Evolutionary conservation across 495 filamentous ascomycete genomes (phyloP), one percentile per base, ranked within the genome.

Genomic region (Xylaria sp.): DNA sequence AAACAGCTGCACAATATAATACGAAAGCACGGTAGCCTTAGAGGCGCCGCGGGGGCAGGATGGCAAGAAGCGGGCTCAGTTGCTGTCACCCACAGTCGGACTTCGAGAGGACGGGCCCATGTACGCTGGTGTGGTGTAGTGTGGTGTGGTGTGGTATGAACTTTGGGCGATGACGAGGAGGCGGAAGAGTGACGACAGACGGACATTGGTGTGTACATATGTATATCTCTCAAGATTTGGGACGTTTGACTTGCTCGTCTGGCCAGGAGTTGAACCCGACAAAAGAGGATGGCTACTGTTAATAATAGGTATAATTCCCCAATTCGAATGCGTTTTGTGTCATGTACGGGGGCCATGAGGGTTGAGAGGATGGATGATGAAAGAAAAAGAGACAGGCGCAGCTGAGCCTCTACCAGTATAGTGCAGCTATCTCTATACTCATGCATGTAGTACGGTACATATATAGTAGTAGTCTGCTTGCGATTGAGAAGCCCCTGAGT

Each of bases 161-260:
- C 17, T 63, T 70, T 6, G 24, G 19, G 59, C 37, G 24, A 31
- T 5, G 68, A 63, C 12, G 37, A 35, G 46, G 68, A 53, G 46
- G 41, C 14, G n/a, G 48, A 44, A 48, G 55, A 70, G 31, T 15
- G 67, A 61, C 37, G 68, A 69, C 61, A 65, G 67, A 68, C 65
- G 63, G 33, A 70, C 61, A 62, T 70, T 68, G 65, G 67, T 61
- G 62, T 78, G 76, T 78, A 78, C 71, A 78, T 78, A 78, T 77
- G 73, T 77, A 73, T 78, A 77, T 72, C 76, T 66, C 62, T 61
- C 66, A 75, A 68, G 73, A 72, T 62, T 74, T 76, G 67, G 61
- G 68, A 70, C 58, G 11, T 19, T 73, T 44, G 62, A 71, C 68
- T 44, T 69, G 43, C 11, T 43, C n/a, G 68, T 70, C 68, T 41